Percentiles rank a stretch among this genome's conserved stretches.
Conservation (phyloP, 2,329 filamentous ascomycete species). For the Thielaviopsis euricoi region DNA sequence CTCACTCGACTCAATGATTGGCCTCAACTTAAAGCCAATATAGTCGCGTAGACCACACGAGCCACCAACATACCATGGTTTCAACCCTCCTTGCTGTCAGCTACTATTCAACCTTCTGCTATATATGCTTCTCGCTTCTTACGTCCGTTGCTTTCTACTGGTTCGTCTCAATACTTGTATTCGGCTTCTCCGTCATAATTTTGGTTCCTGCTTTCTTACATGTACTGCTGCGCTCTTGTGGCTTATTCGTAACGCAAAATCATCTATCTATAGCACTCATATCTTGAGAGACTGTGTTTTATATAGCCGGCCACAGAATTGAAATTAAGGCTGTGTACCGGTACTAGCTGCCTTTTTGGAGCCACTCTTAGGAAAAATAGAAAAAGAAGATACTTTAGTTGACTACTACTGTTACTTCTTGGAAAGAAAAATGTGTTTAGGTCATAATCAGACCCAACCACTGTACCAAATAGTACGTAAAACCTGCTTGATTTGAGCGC, state of each 20-base stretch:
- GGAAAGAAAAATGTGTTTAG: no score
- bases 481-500: neutral
- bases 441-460: neutral
- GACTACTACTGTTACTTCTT: neutral
- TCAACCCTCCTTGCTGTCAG: neutral
- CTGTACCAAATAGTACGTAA: neutral
- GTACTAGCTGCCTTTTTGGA: no score
- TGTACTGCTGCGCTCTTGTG: neutral
- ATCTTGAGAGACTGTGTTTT: no score
- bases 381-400: no score
- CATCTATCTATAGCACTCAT: no score
- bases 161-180: neutral
- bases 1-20: no score
- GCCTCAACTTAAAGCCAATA: neutral
- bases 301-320: no score
- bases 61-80: neutral
- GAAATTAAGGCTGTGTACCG: no score
- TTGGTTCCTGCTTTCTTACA: neutral
- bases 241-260: neutral
- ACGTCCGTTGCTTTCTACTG: neutral
- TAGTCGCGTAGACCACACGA: neutral
- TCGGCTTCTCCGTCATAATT: neutral
- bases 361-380: no score
- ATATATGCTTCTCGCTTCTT: neutral
- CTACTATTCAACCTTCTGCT: neutral